Percentiles rank a stretch among this genome's conserved stretches.
Evolutionary conservation across 257 asterid species (phyloP).

Genomic region (Ajuga chamaepitys): DNA sequence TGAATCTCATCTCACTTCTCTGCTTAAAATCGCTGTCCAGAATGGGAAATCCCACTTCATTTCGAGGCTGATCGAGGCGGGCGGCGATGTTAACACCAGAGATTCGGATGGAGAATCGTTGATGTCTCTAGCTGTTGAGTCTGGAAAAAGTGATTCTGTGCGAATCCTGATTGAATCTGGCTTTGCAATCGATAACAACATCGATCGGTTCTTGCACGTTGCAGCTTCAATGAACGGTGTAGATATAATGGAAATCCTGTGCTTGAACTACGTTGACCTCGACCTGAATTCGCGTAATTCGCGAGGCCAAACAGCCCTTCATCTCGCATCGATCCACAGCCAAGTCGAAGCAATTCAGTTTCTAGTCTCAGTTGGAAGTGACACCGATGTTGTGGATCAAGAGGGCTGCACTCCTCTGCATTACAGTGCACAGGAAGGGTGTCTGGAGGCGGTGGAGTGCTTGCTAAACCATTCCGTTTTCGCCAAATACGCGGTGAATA

Average conservation of each 20-base stretch:
- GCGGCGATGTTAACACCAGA: conserved; percentile 47
- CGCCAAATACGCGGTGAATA: conserved; percentile 36
- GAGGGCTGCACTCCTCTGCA: conserved; percentile 60
- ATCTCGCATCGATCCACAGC: conserved; percentile 42
- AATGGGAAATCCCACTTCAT: conserved; percentile 33
- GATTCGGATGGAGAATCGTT: conserved; percentile 21
- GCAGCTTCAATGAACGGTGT: conserved; percentile 36
- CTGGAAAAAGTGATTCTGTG: conserved; percentile 34
- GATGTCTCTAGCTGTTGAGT: conserved; percentile 41
- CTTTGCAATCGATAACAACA: conserved; percentile 17
- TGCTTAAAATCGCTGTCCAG: conserved; percentile 38
- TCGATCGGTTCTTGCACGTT: conserved; percentile 37
- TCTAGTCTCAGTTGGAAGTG: conserved; percentile 41
- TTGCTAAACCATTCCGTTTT: conserved; percentile 29
- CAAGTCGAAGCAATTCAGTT: conserved; percentile 36
- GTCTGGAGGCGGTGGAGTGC: conserved; percentile 26
- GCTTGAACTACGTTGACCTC: conserved; percentile 33
- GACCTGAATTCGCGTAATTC: conserved; percentile 41
- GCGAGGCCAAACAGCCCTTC: conserved; percentile 48
- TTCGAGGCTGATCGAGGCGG: conserved; percentile 47
- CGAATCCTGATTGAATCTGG: conserved; percentile 49
- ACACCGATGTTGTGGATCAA: conserved; percentile 27
- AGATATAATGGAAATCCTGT: conserved; percentile 49
- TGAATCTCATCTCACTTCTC: conserved; percentile 30
- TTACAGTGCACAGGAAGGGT: conserved; percentile 41